Evolutionary conservation across 768 basidiomycete species (phyloP).

Genomic region (Kwoniella bestiolae): DNA sequence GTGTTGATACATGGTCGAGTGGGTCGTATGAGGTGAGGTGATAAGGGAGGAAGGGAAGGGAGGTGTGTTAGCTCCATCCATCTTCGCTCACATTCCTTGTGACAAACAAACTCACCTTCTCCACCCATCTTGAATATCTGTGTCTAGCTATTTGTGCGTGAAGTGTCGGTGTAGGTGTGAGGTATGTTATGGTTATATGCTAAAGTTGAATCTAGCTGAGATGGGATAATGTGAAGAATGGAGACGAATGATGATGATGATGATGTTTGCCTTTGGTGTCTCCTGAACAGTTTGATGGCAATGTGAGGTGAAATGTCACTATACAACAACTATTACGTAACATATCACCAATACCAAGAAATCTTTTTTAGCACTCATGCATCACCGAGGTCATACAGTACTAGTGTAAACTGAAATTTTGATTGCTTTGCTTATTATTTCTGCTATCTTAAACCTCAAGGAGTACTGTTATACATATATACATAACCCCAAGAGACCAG

Average conservation of each 20-base stretch:
- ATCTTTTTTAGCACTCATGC: neutral
- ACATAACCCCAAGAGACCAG: neutral
- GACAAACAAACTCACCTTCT: conserved; percentile 43
- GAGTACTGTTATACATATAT: neutral
- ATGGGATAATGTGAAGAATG: neutral
- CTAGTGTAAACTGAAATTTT: neutral
- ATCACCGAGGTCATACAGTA: neutral
- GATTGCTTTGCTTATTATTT: too few relatives aligned
- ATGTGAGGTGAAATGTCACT: neutral
- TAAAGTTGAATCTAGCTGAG: conserved; percentile 5
- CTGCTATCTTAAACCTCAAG: neutral
- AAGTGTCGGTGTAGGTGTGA: neutral
- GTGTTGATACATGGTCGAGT: neutral
- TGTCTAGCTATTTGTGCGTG: neutral
- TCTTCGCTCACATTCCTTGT: neutral
- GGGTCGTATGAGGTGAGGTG: neutral
- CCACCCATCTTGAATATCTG: conserved; percentile 49
- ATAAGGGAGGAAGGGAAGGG: conserved; percentile 8
- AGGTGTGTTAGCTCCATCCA: conserved; percentile 14
- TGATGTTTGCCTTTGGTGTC: conserved; percentile 6
- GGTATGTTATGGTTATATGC: neutral
- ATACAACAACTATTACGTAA: neutral
- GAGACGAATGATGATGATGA: conserved; percentile 18
- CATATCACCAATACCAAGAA: neutral
- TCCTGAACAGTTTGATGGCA: neutral